Evolutionary conservation across 768 basidiomycete genomes (phyloP), one percentile per base, ranked within the genome.

Genomic region (Rhodotorula graminis): DNA sequence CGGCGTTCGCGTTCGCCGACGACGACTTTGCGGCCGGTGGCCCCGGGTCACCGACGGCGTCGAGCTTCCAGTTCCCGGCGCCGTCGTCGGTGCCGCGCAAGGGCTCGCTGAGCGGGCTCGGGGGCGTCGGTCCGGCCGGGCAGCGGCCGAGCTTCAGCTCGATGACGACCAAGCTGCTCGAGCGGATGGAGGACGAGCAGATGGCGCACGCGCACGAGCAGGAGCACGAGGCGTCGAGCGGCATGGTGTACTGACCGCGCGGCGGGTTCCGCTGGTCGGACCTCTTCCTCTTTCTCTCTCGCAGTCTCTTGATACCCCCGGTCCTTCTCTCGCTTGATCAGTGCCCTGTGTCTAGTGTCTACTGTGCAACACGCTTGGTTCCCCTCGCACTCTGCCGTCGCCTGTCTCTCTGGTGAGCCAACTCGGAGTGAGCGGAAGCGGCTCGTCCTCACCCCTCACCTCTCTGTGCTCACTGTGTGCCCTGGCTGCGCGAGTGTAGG

Each of bases 71-170:
- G 61, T 47, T 56, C 46, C 47, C 64, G 53, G 44, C 60, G 16
- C 56, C 25, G n/a, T 16, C 15, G 18, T 46, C 60, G 44, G 15
- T 44, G 60, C 44, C 44, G 44, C 44, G 44, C 44, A 46, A 46
- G 71, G 66, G n/a, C 60, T 72, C 63, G 66, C 71, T n/a, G n/a
- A n/a, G n/a, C n/a, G 6, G 40, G 49, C 15, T 46, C 46, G 65
- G 12, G 67, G 63, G n/a, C 7, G 8, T 15, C 33, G 53, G 11
- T 5, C n/a, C 59, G 61, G 46, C 58, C 33, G 29, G 69, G 18
- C 55, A 42, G 31, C 52, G 52, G 2, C 9, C n/a, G n/a, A 63
- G 46, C 46, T 72, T 67, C 61, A 64, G 61, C 61, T 52, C 33
- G n/a, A 46, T 72, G 57, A 72, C 71, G 46, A 58, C 27, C 18